Evolutionary conservation across 2,329 filamentous ascomycete species (phyloP), one percentile per base, ranked within the genome.

Genomic region (Aurifilum marmelostoma): DNA sequence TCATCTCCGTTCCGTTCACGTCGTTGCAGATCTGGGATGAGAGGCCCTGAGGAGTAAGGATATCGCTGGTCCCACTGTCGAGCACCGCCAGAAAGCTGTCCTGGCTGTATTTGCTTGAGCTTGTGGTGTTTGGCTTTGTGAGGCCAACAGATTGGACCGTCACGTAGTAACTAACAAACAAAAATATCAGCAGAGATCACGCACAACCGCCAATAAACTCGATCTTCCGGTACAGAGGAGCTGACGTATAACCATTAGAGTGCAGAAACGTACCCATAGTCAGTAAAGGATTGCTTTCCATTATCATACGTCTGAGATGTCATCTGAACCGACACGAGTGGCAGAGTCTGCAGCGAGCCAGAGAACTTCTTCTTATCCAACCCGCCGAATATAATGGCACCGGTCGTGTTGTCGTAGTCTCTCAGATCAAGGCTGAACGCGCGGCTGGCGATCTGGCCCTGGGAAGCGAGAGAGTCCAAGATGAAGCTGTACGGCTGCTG

Each of bases 21-120:
- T 71, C 69, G 24, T 29, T 16, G 64, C 72, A 73, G 18, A 73
- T 69, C 16, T 63, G 41, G 16, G 34, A 54, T 1, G 80, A 79
- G 58, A 87, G 76, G 59, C 79, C 75, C 71, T 84, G 77, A 1
- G 86, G 86, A 0, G 88, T 79, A 71, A 86, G 84, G 73, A 82
- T 85, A 69, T 85, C 74, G 56, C 80, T 84, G 67, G 81, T 83
- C 18, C 86, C 86, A 6, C 84, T 86, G 75, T 88, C 86, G 41
- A 88, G 81, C 4, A 87, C 78, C 6, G 84, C 85, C 9, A 82
- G 78, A 47, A 72, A 70, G 39, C 27, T 47, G 14, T 8, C 65
- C 21, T 62, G 58, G 52, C 47, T 34, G 47, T 66, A 68, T 24
- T 54, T 41, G 29, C 63, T 71, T 34, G 59, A 65, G 16, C 24